A percentile compares a stretch with the other conserved stretches of the same genome.
Evolutionary conservation across 129 eudicot genomes (phyloP).

Genomic region (Ambrosia artemisiifolia): DNA sequence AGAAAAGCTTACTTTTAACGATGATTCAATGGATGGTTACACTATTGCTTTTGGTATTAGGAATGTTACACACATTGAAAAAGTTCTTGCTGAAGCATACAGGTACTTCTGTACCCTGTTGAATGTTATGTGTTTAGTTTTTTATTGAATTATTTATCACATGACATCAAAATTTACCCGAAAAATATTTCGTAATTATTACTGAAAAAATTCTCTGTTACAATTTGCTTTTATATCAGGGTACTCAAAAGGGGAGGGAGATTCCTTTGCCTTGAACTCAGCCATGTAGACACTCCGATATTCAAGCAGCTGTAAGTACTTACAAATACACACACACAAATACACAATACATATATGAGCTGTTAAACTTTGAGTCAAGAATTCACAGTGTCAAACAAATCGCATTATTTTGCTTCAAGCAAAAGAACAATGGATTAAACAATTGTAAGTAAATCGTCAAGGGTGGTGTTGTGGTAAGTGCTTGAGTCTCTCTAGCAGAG

Average conservation of each 20-base stretch:
- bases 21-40: slow-evolving; percentile 90
- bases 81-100: slow-evolving; percentile 85
- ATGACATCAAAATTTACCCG: not conserved
- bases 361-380: not conserved
- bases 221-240: slow-evolving; percentile 38
- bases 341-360: not conserved
- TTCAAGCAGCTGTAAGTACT: slow-evolving; percentile 84
- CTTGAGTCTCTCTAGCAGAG: too few relatives aligned
- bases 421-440: not conserved
- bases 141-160: not conserved
- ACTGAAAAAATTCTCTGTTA: not conserved
- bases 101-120: slow-evolving; percentile 43
- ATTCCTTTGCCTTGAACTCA: slow-evolving; percentile 95
- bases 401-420: not conserved
- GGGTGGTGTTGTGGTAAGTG: too few relatives aligned
- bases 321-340: not conserved
- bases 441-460: not conserved
- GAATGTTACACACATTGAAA: slow-evolving; percentile 95
- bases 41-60: slow-evolving; percentile 98
- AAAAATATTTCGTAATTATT: not conserved
- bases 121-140: not conserved
- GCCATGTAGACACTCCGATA: slow-evolving; percentile 85
- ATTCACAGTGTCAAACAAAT: slow-evolving; percentile 3
- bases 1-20: slow-evolving; percentile 71
- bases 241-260: slow-evolving; percentile 92